Evolutionary conservation across 805 yeast species (phyloP), one percentile per base, ranked within the genome.

Genomic region (Starmerella bacillaris): DNA sequence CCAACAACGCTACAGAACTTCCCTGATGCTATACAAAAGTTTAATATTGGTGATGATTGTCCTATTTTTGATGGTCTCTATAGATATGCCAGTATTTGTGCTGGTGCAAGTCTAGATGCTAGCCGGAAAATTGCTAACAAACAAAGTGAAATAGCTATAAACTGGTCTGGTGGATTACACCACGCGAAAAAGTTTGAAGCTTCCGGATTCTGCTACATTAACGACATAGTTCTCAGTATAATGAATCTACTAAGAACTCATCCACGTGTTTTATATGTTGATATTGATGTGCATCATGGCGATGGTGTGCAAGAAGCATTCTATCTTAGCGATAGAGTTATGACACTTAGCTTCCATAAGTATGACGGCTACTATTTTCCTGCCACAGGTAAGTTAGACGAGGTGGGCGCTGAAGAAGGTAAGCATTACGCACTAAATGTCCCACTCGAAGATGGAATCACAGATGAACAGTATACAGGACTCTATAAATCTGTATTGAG

Each of bases 271-370:
- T 56, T 82, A 30, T 82, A 82, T 53, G 78, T 82, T 38, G 94
- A 82, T 53, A 82, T 79, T 34, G 94, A 82, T 53, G 74, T 82
- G 18, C 94, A 82, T 53, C 94, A 82, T 51, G 94, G 94, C 21
- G 94, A 82, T 55, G 94, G 94, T 41, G 94, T 82, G 4, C 92
- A 83, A 54, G 94, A 83, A 55, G 94, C 94, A 1, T 82, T 82
- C 49, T 83, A 82, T 54, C 71, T 92, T 21, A 78, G 93, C 1
- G 94, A 83, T 55, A 60, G 94, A 30, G 94, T 82, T 24, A 79
- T 78, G 80, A 80, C 94, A 2, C 68, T 77, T 37, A 78, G 92
- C 4, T 80, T 82, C 61, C 94, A 82, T 59, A 83, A 83, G 53
- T 83, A 79, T 53, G 65, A 68, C 44, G 93, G 93, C 18, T 89